Conservation (phyloP, 2,329 filamentous ascomycete genomes). For the Exserohilum turcica region DNA sequence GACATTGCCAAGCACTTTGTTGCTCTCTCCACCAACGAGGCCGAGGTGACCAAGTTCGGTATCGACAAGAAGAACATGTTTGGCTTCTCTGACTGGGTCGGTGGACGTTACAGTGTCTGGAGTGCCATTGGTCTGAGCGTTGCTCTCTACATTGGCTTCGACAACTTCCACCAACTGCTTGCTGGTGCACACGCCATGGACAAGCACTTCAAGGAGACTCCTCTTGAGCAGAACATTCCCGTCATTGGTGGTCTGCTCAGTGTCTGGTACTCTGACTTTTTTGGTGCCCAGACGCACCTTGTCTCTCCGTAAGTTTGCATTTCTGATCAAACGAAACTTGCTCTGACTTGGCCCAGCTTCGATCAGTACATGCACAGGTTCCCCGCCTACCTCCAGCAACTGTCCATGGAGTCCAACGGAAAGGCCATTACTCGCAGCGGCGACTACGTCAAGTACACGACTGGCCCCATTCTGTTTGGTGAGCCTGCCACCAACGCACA, state of each 20-base stretch:
- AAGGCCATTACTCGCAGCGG: slow-evolving; percentile 92
- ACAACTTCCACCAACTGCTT: slow-evolving; percentile 97
- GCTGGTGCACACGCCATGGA: slow-evolving; percentile 96
- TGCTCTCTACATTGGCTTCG: slow-evolving; percentile 90
- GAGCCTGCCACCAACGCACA: slow-evolving; percentile 99
- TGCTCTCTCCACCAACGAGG: slow-evolving; percentile 92
- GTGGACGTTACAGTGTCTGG: slow-evolving; percentile 98
- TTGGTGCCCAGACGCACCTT: slow-evolving; percentile 95
- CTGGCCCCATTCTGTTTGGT: slow-evolving; percentile 92
- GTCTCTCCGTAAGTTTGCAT: slow-evolving; percentile 79
- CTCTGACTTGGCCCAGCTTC: slow-evolving; percentile 62
- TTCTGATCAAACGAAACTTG: neutral
- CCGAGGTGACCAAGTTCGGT: slow-evolving; percentile 96
- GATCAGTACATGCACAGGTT: slow-evolving; percentile 99
- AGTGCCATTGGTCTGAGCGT: slow-evolving; percentile 96
- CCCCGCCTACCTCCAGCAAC: slow-evolving; percentile 97
- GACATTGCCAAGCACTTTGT: slow-evolving; percentile 98
- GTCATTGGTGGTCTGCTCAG: slow-evolving; percentile 89
- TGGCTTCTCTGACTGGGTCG: slow-evolving; percentile 97
- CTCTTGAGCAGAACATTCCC: slow-evolving; percentile 93
- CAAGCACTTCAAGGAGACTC: slow-evolving; percentile 92
- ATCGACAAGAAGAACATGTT: slow-evolving; percentile 99
- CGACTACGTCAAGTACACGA: slow-evolving; percentile 94
- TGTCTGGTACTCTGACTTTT: slow-evolving; percentile 99
- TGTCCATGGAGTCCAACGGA: slow-evolving; percentile 99